These are phyloP conservation scores for Gleditsia sinensis DNA, from an alignment of 306 rosid genomes.

Conservation along the genomic window DNA sequence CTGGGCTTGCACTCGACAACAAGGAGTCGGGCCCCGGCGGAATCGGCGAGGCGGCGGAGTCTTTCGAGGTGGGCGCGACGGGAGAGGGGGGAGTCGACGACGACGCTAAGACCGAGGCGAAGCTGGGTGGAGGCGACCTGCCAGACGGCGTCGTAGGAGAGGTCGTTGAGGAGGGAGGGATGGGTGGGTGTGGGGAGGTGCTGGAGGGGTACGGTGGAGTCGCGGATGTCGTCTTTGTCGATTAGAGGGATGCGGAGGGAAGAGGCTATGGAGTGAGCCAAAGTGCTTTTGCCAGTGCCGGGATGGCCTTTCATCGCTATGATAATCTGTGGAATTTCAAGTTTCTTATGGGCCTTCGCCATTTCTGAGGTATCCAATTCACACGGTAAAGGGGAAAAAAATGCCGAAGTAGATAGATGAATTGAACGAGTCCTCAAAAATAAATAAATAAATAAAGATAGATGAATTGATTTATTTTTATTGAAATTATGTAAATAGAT, in stretches of 20 bases:
- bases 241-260: slow-evolving; percentile 56
- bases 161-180: slow-evolving; percentile 64
- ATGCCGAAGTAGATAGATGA: too few relatives aligned
- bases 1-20: slow-evolving; percentile 61
- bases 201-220: slow-evolving; percentile 40
- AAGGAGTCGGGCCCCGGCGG: slow-evolving; percentile 30
- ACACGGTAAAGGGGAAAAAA: background rate
- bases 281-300: slow-evolving; percentile 60
- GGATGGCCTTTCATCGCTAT: slow-evolving; percentile 83
- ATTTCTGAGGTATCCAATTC: background rate
- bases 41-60: slow-evolving; percentile 38
- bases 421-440: too few relatives aligned
- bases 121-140: slow-evolving; percentile 58
- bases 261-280: slow-evolving; percentile 51
- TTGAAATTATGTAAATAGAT: too few relatives aligned
- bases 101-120: slow-evolving; percentile 59
- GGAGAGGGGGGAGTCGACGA: slow-evolving; percentile 78
- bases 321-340: slow-evolving; percentile 26
- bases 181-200: slow-evolving; percentile 30
- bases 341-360: background rate
- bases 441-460: too few relatives aligned
- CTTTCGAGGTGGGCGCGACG: slow-evolving; percentile 57
- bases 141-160: slow-evolving; percentile 56
- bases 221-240: slow-evolving; percentile 70
- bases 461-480: too few relatives aligned